Evolutionary conservation across 78 protist species (phyloP), one percentile per base, ranked within the genome.

Genomic region (Diacronema lutheri): DNA sequence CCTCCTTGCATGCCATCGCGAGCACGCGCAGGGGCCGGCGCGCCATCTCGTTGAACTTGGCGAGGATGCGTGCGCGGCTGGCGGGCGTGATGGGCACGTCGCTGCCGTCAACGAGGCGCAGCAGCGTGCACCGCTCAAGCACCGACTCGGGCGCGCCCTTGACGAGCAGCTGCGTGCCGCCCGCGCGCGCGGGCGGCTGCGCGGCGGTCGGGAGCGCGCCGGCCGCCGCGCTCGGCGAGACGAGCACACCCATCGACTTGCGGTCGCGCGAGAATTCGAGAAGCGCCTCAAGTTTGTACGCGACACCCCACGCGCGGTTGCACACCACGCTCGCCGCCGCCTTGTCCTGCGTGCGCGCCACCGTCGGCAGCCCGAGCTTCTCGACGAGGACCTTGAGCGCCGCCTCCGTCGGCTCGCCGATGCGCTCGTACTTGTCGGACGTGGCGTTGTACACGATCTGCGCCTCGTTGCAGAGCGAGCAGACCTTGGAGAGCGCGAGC

Each of bases 71-170:
- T 41, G 50, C 31, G 46, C 87, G 41, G 3, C 31, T 31, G 1
- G 80, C 64, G 21, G 73, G 29, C 31, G 56, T 14, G 41, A 83
- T 16, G 23, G 13, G 14, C 46, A 64, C 87, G n/a, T 3, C 46
- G 33, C 31, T 1, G 58, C 87, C 87, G 55, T 61, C 29, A 16
- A 19, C 38, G 4, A 81, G 81, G 78, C 55, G 55, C 55, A 73
- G 72, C 71, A 23, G 69, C 50, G 85, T 26, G 88, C 91, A 93
- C 37, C 95, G 91, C 29, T 6, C 83, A 9, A 94, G 14, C 40
- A 93, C 25, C 33, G 14, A 16, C 83, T 92, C 94, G 21, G 93
- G 93, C 19, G 95, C 94, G 20, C 96, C 96, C 79, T 90, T 90
- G 71, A 80, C 87, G 31, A 81, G 50, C 37, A 89, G 81, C 66